phyloP scores from a whole-genome alignment of 169 alveolate species.

The Miamiensis avidus region DNA sequence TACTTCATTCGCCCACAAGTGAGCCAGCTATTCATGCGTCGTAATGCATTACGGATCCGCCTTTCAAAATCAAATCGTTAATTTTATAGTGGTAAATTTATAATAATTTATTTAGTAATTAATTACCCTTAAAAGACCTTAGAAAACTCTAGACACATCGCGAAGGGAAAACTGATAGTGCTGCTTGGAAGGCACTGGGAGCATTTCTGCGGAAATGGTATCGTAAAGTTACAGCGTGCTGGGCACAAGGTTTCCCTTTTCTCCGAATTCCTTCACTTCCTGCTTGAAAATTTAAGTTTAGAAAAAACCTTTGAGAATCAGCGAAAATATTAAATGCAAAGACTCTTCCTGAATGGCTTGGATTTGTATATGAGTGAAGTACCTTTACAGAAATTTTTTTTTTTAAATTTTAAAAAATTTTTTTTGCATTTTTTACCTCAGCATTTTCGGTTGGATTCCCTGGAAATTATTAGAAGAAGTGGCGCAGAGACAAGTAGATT shows the following conservation, averaged over 20 bases:
- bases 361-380: background rate
- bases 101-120: constrained; percentile 57
- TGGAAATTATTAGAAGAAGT: constrained; percentile 37
- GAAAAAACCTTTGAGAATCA: constrained; percentile 72
- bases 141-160: constrained; percentile 74
- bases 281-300: constrained; percentile 58
- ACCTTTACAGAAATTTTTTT: too few relatives aligned
- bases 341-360: constrained; percentile 31
- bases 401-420: too few relatives aligned
- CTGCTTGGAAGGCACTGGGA: constrained; percentile 73
- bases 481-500: constrained; percentile 21
- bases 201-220: constrained; percentile 53
- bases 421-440: too few relatives aligned
- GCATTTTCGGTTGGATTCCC: constrained; percentile 58
- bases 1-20: constrained; percentile 72
- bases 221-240: constrained; percentile 54
- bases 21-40: constrained; percentile 48
- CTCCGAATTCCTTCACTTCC: constrained; percentile 61
- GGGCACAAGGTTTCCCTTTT: constrained; percentile 59
- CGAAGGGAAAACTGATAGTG: constrained; percentile 74
- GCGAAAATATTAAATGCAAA: constrained; percentile 49
- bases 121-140: constrained; percentile 67
- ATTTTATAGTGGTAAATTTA: constrained; percentile 25
- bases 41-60: constrained; percentile 32
- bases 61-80: too few relatives aligned